These are phyloP conservation scores for Malus hybrid DNA, from an alignment of 331 rosid species.

Conservation along the genomic window DNA sequence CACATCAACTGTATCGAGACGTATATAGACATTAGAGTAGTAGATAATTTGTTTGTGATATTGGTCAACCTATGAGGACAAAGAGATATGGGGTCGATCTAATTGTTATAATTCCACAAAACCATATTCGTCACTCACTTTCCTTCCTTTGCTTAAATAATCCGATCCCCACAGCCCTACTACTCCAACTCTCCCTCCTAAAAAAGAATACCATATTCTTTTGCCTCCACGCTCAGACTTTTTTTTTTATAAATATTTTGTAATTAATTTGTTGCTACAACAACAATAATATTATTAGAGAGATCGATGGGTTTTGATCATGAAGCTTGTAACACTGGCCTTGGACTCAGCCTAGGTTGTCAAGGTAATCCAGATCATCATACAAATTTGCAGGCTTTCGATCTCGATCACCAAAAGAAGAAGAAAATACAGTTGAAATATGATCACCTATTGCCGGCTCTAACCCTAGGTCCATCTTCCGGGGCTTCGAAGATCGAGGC, in stretches of 20 bases:
- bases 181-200: neutral
- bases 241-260: no score
- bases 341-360: slow-evolving; percentile 46
- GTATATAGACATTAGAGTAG: neutral
- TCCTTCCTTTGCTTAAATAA: slow-evolving; percentile 6
- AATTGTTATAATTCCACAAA: slow-evolving; percentile 28
- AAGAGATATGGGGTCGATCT: slow-evolving; percentile 17
- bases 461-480: slow-evolving; percentile 42
- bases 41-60: slow-evolving; percentile 14
- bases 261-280: no score
- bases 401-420: slow-evolving; percentile 12
- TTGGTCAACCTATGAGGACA: slow-evolving; percentile 56
- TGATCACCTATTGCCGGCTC: slow-evolving; percentile 36
- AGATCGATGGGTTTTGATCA: slow-evolving; percentile 33
- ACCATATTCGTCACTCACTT: slow-evolving; percentile 1
- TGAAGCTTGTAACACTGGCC: slow-evolving; percentile 32
- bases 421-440: slow-evolving; percentile 26
- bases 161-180: neutral
- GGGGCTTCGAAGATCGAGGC: neutral
- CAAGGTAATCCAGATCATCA: slow-evolving; percentile 11
- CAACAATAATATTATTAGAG: neutral
- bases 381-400: neutral
- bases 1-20: neutral
- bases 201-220: slow-evolving; percentile 1
- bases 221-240: neutral